Base-by-base conservation (phyloP, 2,329 filamentous ascomycete genomes). In the Fusarium haematococcum region DNA sequence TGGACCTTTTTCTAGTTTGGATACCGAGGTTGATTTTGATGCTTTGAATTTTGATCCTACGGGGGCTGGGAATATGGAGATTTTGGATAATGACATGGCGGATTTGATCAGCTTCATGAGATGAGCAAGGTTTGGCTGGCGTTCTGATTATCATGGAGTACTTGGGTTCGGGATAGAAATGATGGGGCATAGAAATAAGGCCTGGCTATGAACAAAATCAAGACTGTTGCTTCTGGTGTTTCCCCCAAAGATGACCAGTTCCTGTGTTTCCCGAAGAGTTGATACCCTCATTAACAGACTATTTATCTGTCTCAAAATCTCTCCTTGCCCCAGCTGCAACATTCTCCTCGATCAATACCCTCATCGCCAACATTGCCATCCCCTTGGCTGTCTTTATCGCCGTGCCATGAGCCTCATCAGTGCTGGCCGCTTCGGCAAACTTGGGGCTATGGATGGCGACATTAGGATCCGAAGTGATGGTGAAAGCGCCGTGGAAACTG, bases 401-500 rank as follows among this genome's bases (percentile, higher is more conserved):
- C n/a, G 81, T 79, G 1, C 77, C 74, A 67, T 87, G 84, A 1
- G 79, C 80, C 35, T 79, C 77, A 3, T 85, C 83, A 43, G 79
- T 86, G 57, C 71, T 84, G 4, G 87, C 86, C 0, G 84, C 85
- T 0, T 81, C 82, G 0, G 86, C 81, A 75, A 89, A 89, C 5
- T 79, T 75, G 9, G 84, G 82, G 35, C 81, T 83, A 68, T 86
- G 85, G 0, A 80, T 79, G 3, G 80, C 82, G 27, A 83, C 83
- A 14, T 83, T 80, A 0, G 80, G 63, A 2, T 67, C 52, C 0
- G 52, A 57, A 35, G 30, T 57, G 14, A 89, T 86, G 2, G 79
- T 81, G 67, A 89, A 88, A 35, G 83, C 84, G 5, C 85, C 84
- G 69, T 89, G 87, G 56, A 89, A 84, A 6, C 83, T 84, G 0